Evolutionary conservation across 768 basidiomycete species (phyloP), one percentile per base, ranked within the genome.

Genomic region (Lactifluus echinatus): DNA sequence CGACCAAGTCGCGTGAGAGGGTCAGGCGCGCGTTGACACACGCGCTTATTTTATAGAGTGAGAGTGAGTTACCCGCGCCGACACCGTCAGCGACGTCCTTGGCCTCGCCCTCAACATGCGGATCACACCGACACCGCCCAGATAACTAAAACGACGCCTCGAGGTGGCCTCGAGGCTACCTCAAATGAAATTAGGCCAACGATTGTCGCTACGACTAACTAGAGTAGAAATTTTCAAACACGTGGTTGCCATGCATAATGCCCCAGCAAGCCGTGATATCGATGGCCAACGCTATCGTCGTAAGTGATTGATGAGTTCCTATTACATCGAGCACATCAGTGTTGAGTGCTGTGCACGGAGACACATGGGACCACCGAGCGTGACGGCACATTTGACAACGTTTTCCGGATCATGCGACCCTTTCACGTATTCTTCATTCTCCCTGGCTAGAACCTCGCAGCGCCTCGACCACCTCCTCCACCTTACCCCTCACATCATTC

Each of bases 401-500:
- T 39, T 46, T 26, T n/a, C 28, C 53, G 33, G 45, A 47, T 39
- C 45, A 54, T 29, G 28, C 51, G 2, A 31, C 44, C 11, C 14
- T 17, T 55, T 55, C 53, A 47, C 53, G 42, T 8, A 17, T 42
- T 19, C 21, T 12, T 4, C 5, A 2, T 23, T 21, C 2, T 37
- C n/a, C 33, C 8, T 11, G 34, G 34, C 28, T 46, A 46, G 50
- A 51, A 40, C 39, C 1, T 40, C 6, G 12, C 7, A 70, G 39
- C 4, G 75, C 75, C 33, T 66, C 61, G 39, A 72, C 24, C 6
- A 85, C 66, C 12, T 82, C 79, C 57, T 85, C 83, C 23, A 85
- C 70, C 57, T 77, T 71, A 26, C 66, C 69, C 50, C 83, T 74
- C n/a, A 83, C 66, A 10, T 71, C 72, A 49, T 87, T 85, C 49